Evolutionary conservation across 2,329 filamentous ascomycete genomes (phyloP).

Genomic region (Fusarium bulbicola): DNA sequence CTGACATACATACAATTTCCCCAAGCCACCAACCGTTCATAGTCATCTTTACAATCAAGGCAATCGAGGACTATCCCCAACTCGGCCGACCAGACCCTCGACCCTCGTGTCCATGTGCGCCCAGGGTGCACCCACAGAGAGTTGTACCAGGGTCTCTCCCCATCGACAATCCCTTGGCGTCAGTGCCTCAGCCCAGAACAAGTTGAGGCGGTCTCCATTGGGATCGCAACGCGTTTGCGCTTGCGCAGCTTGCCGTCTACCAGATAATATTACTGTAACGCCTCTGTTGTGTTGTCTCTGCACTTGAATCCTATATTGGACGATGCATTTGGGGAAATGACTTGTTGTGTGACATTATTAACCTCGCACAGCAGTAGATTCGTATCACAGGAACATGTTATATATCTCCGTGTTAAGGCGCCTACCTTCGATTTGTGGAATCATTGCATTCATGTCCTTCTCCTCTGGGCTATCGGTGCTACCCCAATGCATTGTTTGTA

Average conservation of each 20-base stretch:
- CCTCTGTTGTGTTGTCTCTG: not conserved
- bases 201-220: conserved; percentile 17
- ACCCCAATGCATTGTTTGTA: conserved; percentile 16
- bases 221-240: conserved; percentile 32
- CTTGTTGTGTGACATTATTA: conserved; percentile 11
- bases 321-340: conserved; percentile 4
- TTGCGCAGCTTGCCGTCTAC: conserved; percentile 35
- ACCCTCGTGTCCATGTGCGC: conserved; percentile 32
- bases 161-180: conserved; percentile 22
- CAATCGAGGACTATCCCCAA: conserved; percentile 38
- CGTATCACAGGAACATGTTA: conserved; percentile 4
- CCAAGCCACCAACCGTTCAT: conserved; percentile 37
- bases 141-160: conserved; percentile 19
- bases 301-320: conserved; percentile 26
- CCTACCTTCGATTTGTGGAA: not conserved
- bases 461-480: conserved; percentile 11
- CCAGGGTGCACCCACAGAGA: conserved; percentile 30
- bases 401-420: conserved; percentile 35
- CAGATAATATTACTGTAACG: not conserved
- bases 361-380: conserved; percentile 25
- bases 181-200: conserved; percentile 26
- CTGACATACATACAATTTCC: conserved; percentile 16
- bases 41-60: conserved; percentile 36
- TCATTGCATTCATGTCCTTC: conserved; percentile 10
- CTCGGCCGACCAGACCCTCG: conserved; percentile 30